Base-by-base conservation (phyloP, 345 rosid genomes). In the Eucalyptus coolabah region DNA sequence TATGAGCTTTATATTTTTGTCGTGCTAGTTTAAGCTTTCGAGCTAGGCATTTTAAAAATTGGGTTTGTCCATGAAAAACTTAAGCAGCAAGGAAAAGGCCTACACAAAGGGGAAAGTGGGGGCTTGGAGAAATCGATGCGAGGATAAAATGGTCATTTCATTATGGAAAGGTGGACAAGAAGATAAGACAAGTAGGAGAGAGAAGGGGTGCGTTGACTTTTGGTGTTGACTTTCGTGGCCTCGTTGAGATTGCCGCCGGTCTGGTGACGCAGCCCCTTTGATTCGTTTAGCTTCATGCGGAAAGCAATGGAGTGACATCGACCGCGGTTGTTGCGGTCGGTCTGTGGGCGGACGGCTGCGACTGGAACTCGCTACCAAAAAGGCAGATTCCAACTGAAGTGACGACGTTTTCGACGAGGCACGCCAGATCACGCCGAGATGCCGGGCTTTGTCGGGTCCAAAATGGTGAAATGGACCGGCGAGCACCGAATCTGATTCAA, bases 401-500 rank as follows among this genome's bases (percentile, higher is more conserved):
- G 82, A 72, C 42, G 14, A 9, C 44, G 82, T 72, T 34, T 34
- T 72, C 14, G 2, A 37, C 11, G 12, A 34, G 37, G 42, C 81
- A 17, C 0, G 4, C 44, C 44, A 11, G 21, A 15, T 7, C 44
- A 21, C 4, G 4, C 2, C 13, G 44, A 34, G 81, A 69, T 16
- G 44, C 44, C 14, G 81, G 6, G 81, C 44, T 18, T 69, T 69
- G 23, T 19, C 4, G 13, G 7, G 81, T 18, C 26, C 7, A 0
- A 69, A 69, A 69, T 2, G 1, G 24, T 9, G 1, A 18, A 34
- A 32, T 13, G 18, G 24, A 34, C 42, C 23, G 24, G 42, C 4
- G 4, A 32, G 81, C 44, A 17, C 0, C 7, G 0, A 69, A 19
- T 45, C 0, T 11, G 7, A 40, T 69, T 17, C 7, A 0, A 69